Base-by-base conservation (phyloP, 345 rosid species). In the Durio zibethinus region DNA sequence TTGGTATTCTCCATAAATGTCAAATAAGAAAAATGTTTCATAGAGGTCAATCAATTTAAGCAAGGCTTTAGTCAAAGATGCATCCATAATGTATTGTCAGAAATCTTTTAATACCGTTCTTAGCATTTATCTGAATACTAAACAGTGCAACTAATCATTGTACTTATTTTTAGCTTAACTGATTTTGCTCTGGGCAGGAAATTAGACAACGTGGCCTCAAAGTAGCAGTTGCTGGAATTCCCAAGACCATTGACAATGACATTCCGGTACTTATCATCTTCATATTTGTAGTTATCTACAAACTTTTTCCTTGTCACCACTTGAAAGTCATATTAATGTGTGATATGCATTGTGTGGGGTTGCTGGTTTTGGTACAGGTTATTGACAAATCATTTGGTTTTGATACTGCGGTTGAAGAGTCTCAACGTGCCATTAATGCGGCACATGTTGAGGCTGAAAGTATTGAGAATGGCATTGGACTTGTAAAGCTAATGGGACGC, bases 341-440 rank as follows among this genome's bases (percentile, higher is more conserved):
- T 72, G 16, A 23, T 50, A 25, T 65, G 62, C 52, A 70, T 66
- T 76, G 47, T 74, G 31, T 62, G 14, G 36, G 36, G 21, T 79
- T 74, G 18, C 21, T 74, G 43, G 35, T 76, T 72, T 42, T 82
- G 74, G 40, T 80, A 80, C 84, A 94, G 97, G 94, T 94, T 74
- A 94, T 94, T 84, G 98, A 94, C 86, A 92, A 80, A 74, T 92
- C 97, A 59, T 94, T 94, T 79, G 98, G 97, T 79, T 94, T 94
- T 80, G 97, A 94, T 82, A 87, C 94, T 84, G 93, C 97, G 48
- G 97, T 94, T 71, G 98, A 94, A 81, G 98, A 94, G 83, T 97
- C 98, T 79, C 98, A 94, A 78, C 96, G 98, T 75, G 97, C 97
- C 73, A 94, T 92, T 65, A 90, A 88, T 78, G 94, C 98, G 60